Conservation (phyloP, 805 yeast genomes). For the Sugiyamaella valdiviana region DNA sequence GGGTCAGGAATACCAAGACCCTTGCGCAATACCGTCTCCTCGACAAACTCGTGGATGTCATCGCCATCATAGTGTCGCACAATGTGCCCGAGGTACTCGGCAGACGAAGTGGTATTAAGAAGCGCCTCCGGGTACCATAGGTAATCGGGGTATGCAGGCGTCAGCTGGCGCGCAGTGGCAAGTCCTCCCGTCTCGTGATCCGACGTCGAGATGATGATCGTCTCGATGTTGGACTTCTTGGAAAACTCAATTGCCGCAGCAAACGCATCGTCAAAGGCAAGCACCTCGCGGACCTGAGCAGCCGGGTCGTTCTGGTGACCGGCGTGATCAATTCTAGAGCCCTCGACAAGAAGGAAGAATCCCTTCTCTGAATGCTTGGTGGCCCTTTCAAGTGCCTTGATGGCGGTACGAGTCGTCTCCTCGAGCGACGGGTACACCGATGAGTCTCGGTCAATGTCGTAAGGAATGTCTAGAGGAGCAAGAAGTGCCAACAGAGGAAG, state of each 20-base stretch:
- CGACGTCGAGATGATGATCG: constrained; percentile 73
- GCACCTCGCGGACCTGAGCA: constrained; percentile 85
- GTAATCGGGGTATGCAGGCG: constrained; percentile 71
- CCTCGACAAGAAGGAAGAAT: constrained; percentile 81
- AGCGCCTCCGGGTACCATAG: constrained; percentile 80
- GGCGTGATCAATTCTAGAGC: constrained; percentile 91
- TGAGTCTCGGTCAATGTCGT: constrained; percentile 68
- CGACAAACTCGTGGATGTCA: constrained; percentile 43
- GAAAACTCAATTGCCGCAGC: constrained; percentile 66
- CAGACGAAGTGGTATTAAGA: constrained; percentile 63
- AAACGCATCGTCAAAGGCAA: constrained; percentile 82
- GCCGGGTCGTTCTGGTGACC: constrained; percentile 94
- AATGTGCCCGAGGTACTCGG: constrained; percentile 56
- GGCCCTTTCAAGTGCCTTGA: constrained; percentile 60
- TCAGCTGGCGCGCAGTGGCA: constrained; percentile 74
- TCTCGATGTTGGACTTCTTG: constrained; percentile 62
- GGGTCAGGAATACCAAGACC: constrained; percentile 63
- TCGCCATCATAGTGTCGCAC: constrained; percentile 35
- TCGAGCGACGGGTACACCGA: constrained; percentile 64
- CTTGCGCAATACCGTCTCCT: constrained; percentile 47
- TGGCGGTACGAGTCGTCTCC: constrained; percentile 71
- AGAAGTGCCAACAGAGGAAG: constrained; percentile 74
- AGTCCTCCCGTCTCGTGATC: constrained; percentile 97
- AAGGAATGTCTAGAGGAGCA: constrained; percentile 75
- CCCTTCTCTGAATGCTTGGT: constrained; percentile 72